Evolutionary conservation across 495 filamentous ascomycete genomes (phyloP).

Genomic region (Neurospora discreta): DNA sequence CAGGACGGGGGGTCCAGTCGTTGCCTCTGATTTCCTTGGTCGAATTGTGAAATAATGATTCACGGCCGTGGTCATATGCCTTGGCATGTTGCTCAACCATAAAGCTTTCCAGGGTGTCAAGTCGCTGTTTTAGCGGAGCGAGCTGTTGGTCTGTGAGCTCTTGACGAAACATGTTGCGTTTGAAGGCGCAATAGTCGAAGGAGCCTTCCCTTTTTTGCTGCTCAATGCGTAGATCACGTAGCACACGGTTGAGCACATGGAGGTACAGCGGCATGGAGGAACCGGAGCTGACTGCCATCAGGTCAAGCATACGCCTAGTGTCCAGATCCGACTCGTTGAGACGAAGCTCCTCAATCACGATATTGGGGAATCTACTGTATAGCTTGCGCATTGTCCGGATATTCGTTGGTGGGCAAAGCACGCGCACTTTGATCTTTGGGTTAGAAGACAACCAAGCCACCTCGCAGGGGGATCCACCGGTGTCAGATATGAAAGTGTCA

Average conservation of each 20-base stretch:
- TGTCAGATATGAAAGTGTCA: constrained; percentile 46
- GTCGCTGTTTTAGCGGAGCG: constrained; percentile 40
- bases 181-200: constrained; percentile 48
- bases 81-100: constrained; percentile 30
- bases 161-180: constrained; percentile 15
- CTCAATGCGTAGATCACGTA: constrained; percentile 46
- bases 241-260: constrained; percentile 42
- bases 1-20: constrained; percentile 30
- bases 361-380: constrained; percentile 30
- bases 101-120: constrained; percentile 49
- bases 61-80: not conserved
- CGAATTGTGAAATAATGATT: not conserved
- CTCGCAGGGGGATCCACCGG: constrained; percentile 50
- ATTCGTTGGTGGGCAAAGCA: constrained; percentile 56
- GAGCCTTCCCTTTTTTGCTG: constrained; percentile 23
- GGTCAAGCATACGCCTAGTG: constrained; percentile 50
- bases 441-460: constrained; percentile 53
- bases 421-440: constrained; percentile 42
- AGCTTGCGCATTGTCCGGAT: constrained; percentile 30
- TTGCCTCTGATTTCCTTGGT: constrained; percentile 11
- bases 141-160: constrained; percentile 36
- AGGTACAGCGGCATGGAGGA: constrained; percentile 51
- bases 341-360: constrained; percentile 41
- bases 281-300: constrained; percentile 51
- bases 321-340: constrained; percentile 51